Conservation (phyloP, 257 asterid species). For the Thymus quinquecostatus region DNA sequence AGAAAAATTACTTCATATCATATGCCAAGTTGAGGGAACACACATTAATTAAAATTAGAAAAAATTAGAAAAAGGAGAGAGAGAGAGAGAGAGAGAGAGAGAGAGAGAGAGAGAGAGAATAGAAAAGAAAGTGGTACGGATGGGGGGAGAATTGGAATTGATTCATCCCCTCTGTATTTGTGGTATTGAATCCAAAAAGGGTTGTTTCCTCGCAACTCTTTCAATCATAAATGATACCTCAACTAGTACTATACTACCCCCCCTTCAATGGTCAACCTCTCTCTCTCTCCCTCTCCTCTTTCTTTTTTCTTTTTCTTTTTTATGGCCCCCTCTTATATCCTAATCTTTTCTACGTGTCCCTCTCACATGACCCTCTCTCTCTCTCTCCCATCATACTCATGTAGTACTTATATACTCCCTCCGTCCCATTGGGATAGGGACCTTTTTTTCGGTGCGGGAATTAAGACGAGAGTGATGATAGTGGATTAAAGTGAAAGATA, state of each 20-base stretch:
- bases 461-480: too few relatives aligned
- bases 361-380: conserved; percentile 13
- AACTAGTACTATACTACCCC: not conserved
- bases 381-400: conserved; percentile 23
- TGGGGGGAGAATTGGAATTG: conserved; percentile 2
- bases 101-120: not conserved
- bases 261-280: conserved; percentile 32
- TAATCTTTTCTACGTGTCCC: conserved; percentile 32
- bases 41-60: not conserved
- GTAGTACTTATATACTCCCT: not conserved
- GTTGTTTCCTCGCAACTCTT: conserved; percentile 41
- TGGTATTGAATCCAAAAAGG: conserved; percentile 14
- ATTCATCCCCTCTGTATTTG: conserved; percentile 31
- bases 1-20: too few relatives aligned
- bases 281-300: not conserved
- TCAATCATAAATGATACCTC: conserved; percentile 28
- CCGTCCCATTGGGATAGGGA: too few relatives aligned
- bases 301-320: not conserved
- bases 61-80: too few relatives aligned
- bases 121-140: conserved; percentile 37
- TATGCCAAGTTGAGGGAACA: not conserved
- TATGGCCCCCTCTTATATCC: not conserved
- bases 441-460: too few relatives aligned
- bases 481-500: too few relatives aligned
- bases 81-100: too few relatives aligned